Evolutionary conservation across 495 filamentous ascomycete genomes (phyloP).

Genomic region (Mycothermus thermophilus): DNA sequence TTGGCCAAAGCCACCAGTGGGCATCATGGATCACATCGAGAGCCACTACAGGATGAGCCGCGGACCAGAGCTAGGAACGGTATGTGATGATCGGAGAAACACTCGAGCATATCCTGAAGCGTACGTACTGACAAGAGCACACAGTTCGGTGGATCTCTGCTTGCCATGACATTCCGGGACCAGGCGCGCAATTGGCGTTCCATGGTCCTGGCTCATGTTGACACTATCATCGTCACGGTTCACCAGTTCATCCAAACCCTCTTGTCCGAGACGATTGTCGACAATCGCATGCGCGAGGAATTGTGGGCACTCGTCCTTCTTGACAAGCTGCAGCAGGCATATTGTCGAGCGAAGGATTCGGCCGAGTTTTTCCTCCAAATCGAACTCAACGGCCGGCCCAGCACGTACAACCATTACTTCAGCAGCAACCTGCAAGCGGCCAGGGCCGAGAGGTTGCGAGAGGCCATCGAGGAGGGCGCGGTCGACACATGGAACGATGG

Average conservation of each 20-base stretch:
- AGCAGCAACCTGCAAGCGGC: slow-evolving; percentile 33
- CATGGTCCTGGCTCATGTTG: slow-evolving; percentile 26
- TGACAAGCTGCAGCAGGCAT: slow-evolving; percentile 30
- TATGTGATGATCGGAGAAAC: slow-evolving; percentile 10
- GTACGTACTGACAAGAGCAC: background rate
- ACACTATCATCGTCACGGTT: slow-evolving; percentile 29
- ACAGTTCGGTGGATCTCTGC: slow-evolving; percentile 24
- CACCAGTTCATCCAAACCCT: slow-evolving; percentile 33
- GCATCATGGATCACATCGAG: slow-evolving; percentile 18
- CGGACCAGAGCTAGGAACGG: slow-evolving; percentile 20
- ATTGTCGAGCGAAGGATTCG: slow-evolving; percentile 30
- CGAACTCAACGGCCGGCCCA: slow-evolving; percentile 31
- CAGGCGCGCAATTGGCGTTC: slow-evolving; percentile 38
- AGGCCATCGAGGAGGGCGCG: slow-evolving; percentile 6
- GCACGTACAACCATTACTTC: slow-evolving; percentile 43
- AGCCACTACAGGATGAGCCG: slow-evolving; percentile 14
- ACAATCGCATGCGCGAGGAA: slow-evolving; percentile 24
- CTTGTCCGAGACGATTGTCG: slow-evolving; percentile 24
- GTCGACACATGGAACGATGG: no score
- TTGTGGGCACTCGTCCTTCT: slow-evolving; percentile 28
- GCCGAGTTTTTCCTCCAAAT: slow-evolving; percentile 34
- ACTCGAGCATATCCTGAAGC: no score
- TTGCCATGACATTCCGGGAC: slow-evolving; percentile 34
- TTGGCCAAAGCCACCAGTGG: background rate
- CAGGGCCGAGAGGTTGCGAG: slow-evolving; percentile 14